phyloP scores from a whole-genome alignment of 495 filamentous ascomycete genomes.

The Corynascus novoguineensis region DNA sequence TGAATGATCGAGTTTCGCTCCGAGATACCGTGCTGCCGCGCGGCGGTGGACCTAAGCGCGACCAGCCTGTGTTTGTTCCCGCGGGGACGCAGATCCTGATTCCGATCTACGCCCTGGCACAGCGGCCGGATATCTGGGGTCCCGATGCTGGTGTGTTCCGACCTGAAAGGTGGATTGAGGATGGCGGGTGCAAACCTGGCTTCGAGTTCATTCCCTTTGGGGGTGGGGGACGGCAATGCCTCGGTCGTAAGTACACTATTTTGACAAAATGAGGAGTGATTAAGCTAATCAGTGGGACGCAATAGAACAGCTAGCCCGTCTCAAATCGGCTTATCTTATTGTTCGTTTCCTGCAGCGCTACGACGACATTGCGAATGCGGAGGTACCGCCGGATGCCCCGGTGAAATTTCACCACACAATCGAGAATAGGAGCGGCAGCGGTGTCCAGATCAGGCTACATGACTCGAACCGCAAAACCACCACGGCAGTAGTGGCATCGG shows the following conservation, averaged over 20 bases:
- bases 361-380: conserved; percentile 36
- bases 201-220: conserved; percentile 37
- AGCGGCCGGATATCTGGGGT: conserved; percentile 39
- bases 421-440: conserved; percentile 44
- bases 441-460: conserved; percentile 37
- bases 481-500: too few relatives aligned
- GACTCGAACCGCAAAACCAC: conserved; percentile 14
- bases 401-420: conserved; percentile 42
- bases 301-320: conserved; percentile 44
- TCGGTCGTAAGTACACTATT: conserved; percentile 23
- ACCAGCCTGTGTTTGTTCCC: conserved; percentile 23
- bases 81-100: conserved; percentile 34
- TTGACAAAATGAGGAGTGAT: background rate
- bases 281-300: conserved; percentile 1
- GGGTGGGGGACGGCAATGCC: conserved; percentile 21
- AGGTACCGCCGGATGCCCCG: conserved; percentile 26
- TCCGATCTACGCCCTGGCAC: conserved; percentile 32
- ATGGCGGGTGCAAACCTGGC: conserved; percentile 26
- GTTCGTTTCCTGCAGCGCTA: conserved; percentile 43
- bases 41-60: conserved; percentile 36
- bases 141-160: conserved; percentile 24
- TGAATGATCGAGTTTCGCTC: conserved; percentile 40
- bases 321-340: conserved; percentile 39
- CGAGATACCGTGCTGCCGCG: conserved; percentile 44
- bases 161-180: conserved; percentile 30